Evolutionary conservation across 2,329 filamentous ascomycete genomes (phyloP).

Genomic region (Fusarium equiseti): DNA sequence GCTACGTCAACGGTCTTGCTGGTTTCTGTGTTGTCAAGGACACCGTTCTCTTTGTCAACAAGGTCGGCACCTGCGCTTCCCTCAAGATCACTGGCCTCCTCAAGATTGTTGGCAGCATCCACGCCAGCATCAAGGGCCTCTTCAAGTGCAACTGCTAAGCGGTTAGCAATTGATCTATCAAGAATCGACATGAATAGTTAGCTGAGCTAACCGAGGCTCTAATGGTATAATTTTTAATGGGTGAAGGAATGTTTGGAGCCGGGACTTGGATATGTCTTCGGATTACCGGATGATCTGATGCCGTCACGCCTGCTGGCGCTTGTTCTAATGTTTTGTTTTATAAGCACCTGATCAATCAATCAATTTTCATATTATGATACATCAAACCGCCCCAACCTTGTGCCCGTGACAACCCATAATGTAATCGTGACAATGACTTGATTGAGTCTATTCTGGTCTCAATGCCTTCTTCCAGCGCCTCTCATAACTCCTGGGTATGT

Average conservation of each 20-base stretch:
- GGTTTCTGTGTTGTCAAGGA: slow-evolving; percentile 52
- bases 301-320: slow-evolving; percentile 1
- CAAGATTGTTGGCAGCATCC: slow-evolving; percentile 51
- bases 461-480: not conserved
- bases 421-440: not conserved
- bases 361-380: slow-evolving; percentile 14
- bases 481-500: slow-evolving; percentile 22
- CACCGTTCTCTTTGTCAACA: slow-evolving; percentile 47
- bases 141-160: slow-evolving; percentile 53
- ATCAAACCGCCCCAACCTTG: not conserved
- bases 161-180: not conserved
- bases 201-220: not conserved
- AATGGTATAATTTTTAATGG: slow-evolving; percentile 24
- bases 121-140: slow-evolving; percentile 47
- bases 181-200: not conserved
- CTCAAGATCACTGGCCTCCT: slow-evolving; percentile 50
- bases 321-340: slow-evolving; percentile 12
- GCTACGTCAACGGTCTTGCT: slow-evolving; percentile 46
- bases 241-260: slow-evolving; percentile 12
- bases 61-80: slow-evolving; percentile 44
- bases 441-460: no score
- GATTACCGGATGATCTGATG: slow-evolving; percentile 29
- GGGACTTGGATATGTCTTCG: slow-evolving; percentile 14
- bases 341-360: slow-evolving; percentile 5
- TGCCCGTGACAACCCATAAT: not conserved